phyloP scores from a whole-genome alignment of 345 rosid genomes.

The Hibiscus trionum region DNA sequence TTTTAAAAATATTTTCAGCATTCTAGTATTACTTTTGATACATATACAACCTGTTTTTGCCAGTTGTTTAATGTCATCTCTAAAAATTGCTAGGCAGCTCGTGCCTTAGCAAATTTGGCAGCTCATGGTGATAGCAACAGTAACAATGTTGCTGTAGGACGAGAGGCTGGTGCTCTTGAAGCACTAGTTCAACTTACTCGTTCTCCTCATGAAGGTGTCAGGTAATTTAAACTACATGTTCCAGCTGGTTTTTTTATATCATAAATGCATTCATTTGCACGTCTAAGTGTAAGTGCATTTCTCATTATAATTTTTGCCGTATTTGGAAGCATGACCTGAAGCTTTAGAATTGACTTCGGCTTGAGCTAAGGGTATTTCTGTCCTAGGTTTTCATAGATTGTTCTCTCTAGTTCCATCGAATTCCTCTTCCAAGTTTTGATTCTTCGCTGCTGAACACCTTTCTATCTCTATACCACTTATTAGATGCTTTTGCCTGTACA shows the following conservation, averaged over 20 bases:
- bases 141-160: slow-evolving; percentile 90
- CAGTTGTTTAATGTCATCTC: neutral
- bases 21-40: too few species aligned
- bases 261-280: too few species aligned
- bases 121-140: slow-evolving; percentile 94
- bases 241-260: neutral
- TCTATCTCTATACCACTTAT: neutral
- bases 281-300: too few species aligned
- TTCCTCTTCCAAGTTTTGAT: too few species aligned
- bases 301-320: too few species aligned
- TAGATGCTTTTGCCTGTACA: slow-evolving; percentile 1
- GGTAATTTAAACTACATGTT: slow-evolving; percentile 23
- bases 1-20: too few species aligned
- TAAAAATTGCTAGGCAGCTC: slow-evolving; percentile 58
- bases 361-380: too few species aligned
- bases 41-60: neutral
- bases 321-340: too few species aligned
- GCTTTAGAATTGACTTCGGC: too few species aligned
- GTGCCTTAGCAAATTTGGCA: slow-evolving; percentile 89
- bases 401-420: too few species aligned
- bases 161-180: slow-evolving; percentile 89
- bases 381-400: too few species aligned
- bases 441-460: too few species aligned
- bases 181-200: slow-evolving; percentile 80
- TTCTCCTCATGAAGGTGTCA: slow-evolving; percentile 88